These are phyloP conservation scores for Parascedosporium putredinis DNA, from an alignment of 2,329 filamentous ascomycete species.

Conservation along the genomic window DNA sequence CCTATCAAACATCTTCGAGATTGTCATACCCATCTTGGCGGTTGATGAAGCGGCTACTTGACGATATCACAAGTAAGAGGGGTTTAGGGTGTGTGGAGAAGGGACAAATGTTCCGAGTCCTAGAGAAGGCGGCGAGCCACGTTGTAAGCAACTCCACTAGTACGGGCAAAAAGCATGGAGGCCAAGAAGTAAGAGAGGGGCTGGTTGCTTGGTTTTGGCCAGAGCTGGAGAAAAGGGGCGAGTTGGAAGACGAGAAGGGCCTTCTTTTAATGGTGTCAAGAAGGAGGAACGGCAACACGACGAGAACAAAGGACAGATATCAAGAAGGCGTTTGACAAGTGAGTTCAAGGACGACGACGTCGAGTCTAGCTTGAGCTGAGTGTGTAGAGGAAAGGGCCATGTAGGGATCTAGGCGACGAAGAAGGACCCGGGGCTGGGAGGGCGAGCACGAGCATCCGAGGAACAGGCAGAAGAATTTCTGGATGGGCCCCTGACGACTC, in stretches of 20 bases:
- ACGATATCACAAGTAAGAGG: not conserved
- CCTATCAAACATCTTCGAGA: slow-evolving; percentile 93
- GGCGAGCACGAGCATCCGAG: not conserved
- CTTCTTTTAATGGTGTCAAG: slow-evolving; percentile 2
- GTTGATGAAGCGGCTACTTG: slow-evolving; percentile 13
- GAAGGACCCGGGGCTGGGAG: not conserved
- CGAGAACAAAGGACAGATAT: slow-evolving; percentile 6
- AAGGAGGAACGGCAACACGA: not conserved
- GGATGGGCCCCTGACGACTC: not conserved
- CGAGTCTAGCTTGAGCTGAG: not conserved
- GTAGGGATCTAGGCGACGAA: not conserved
- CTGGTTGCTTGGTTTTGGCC: not conserved
- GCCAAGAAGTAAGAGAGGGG: not conserved
- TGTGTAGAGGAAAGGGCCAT: not conserved
- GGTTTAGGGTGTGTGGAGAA: not conserved
- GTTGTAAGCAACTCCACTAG: slow-evolving; percentile 2
- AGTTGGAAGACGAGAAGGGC: not conserved
- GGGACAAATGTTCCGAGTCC: not conserved
- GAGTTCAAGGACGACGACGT: no score
- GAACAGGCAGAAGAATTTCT: slow-evolving; percentile 9
- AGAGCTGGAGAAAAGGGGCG: not conserved
- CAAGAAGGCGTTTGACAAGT: not conserved
- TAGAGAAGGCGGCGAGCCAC: not conserved
- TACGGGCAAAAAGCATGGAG: not conserved
- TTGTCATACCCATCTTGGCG: slow-evolving; percentile 77